A percentile compares a stretch with the other conserved stretches of the same genome.
These are phyloP conservation scores for Ceratobasidium sp. DNA, from an alignment of 1,284 basidiomycete species.

Conservation along the genomic window DNA sequence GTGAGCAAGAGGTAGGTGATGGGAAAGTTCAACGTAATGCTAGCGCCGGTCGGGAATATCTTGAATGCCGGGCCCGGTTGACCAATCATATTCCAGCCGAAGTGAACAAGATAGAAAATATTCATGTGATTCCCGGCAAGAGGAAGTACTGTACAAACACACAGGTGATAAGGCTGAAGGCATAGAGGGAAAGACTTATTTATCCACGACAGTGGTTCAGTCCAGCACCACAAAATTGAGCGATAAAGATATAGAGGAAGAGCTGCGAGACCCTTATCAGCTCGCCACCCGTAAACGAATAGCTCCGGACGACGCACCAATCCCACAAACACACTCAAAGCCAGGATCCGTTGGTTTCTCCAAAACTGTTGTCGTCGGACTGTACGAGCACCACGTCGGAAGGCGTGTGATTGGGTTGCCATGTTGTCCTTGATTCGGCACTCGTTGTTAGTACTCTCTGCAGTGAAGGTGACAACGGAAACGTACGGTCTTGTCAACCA, in stretches of 20 bases:
- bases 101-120: neutral
- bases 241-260: constrained; percentile 78
- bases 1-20: neutral
- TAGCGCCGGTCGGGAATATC: neutral
- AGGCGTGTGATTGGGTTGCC: constrained; percentile 95
- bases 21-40: constrained; percentile 12
- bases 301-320: constrained; percentile 63
- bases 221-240: constrained; percentile 85
- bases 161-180: constrained; percentile 13
- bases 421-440: constrained; percentile 72
- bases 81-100: neutral
- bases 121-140: constrained; percentile 23
- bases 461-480: neutral
- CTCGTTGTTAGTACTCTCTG: neutral
- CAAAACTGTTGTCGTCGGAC: constrained; percentile 97
- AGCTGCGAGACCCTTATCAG: constrained; percentile 54
- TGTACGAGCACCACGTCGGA: constrained; percentile 86
- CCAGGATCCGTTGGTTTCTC: constrained; percentile 84
- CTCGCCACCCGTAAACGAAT: constrained; percentile 14
- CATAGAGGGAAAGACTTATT: neutral
- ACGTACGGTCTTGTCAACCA: constrained; percentile 89
- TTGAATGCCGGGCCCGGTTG: constrained; percentile 6
- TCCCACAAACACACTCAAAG: constrained; percentile 73
- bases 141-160: neutral
- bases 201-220: constrained; percentile 63